phyloP scores from a whole-genome alignment of 1,139 yeast genomes.

The Arxiozyma telluris region DNA sequence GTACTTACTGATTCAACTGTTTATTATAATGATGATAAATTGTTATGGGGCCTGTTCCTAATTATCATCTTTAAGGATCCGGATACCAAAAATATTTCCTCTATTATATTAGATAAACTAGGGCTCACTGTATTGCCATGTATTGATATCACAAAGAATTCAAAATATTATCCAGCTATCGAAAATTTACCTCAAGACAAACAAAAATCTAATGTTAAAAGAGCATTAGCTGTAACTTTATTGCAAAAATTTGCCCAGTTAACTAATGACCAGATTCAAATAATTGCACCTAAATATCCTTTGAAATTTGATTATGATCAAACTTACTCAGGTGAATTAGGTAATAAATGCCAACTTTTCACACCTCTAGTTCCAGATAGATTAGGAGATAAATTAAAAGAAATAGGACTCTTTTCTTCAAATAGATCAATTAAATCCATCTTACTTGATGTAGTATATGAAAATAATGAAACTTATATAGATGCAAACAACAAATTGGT shows the following conservation, averaged over 20 bases:
- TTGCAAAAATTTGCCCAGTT: constrained; percentile 60
- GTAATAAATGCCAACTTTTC: constrained; percentile 61
- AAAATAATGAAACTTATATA: constrained; percentile 40
- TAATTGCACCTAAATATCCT: constrained; percentile 6
- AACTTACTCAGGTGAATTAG: constrained; percentile 56
- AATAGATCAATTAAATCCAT: constrained; percentile 46
- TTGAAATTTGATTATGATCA: constrained; percentile 27
- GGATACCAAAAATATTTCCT: constrained; percentile 41
- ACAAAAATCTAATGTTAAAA: constrained; percentile 52
- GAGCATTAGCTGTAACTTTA: constrained; percentile 66
- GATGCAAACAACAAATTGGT: constrained; percentile 69
- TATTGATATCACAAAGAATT: constrained; percentile 49
- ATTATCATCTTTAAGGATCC: constrained; percentile 47
- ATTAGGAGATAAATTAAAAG: constrained; percentile 30
- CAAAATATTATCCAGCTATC: constrained; percentile 74
- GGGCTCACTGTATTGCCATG: constrained; percentile 59
- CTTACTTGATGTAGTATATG: constrained; percentile 68
- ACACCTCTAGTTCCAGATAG: constrained; percentile 13
- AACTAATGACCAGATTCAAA: constrained; percentile 21
- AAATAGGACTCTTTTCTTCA: constrained; percentile 49
- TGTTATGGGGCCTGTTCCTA: constrained; percentile 46
- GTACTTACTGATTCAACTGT: constrained; percentile 46
- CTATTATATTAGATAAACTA: constrained; percentile 56
- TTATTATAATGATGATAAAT: constrained; percentile 45
- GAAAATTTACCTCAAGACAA: constrained; percentile 49